Evolutionary conservation across 257 asterid species (phyloP).

Genomic region (Salvia splendens): DNA sequence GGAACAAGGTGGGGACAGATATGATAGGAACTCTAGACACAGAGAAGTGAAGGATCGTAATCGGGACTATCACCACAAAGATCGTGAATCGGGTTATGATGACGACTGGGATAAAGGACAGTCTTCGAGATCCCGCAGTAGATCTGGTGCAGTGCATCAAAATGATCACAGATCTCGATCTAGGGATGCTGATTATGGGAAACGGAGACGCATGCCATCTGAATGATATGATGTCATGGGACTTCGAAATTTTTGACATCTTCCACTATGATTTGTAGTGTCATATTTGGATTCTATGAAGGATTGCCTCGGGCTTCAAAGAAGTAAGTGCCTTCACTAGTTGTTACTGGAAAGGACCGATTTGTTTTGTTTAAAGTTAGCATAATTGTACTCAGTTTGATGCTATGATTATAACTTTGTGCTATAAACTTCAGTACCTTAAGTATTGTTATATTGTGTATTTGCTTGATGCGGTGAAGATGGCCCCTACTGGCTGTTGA

Average conservation of each 20-base stretch:
- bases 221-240: conserved; percentile 29
- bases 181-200: conserved; percentile 48
- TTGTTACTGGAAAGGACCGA: conserved; percentile 43
- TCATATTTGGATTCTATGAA: conserved; percentile 33
- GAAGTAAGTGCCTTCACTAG: conserved; percentile 63
- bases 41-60: conserved; percentile 41
- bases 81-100: conserved; percentile 39
- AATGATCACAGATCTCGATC: conserved; percentile 46
- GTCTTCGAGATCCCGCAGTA: conserved; percentile 41
- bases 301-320: conserved; percentile 40
- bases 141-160: conserved; percentile 33
- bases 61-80: conserved; percentile 41
- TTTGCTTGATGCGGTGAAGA: conserved; percentile 38
- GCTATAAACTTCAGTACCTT: conserved; percentile 35
- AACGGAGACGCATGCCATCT: conserved; percentile 48
- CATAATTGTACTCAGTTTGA: conserved; percentile 39
- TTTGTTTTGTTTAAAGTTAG: conserved; percentile 38
- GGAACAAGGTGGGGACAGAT: conserved; percentile 39
- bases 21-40: conserved; percentile 38
- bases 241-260: conserved; percentile 20
- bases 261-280: conserved; percentile 22
- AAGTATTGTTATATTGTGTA: conserved; percentile 42
- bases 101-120: conserved; percentile 45
- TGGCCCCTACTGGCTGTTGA: conserved; percentile 30
- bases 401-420: conserved; percentile 42